Evolutionary conservation across 768 basidiomycete genomes (phyloP).

Genomic region (Boletellus sp.): DNA sequence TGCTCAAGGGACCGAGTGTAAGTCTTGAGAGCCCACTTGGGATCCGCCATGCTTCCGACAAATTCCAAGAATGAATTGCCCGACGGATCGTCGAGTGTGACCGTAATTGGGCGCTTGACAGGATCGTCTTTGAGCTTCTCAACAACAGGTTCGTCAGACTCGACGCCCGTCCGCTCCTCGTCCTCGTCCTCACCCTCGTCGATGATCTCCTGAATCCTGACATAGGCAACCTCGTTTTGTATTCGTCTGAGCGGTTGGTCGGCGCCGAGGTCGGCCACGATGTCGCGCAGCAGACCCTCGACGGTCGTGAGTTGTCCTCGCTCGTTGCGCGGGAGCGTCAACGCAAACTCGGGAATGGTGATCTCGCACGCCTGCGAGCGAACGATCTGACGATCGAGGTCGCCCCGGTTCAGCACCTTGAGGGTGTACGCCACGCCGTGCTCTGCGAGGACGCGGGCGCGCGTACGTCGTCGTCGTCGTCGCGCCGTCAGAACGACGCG

Average conservation of each 20-base stretch:
- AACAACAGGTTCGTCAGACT: conserved; percentile 27
- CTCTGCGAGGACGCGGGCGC: conserved; percentile 56
- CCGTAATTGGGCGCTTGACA: conserved; percentile 70
- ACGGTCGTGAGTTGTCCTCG: conserved; percentile 96
- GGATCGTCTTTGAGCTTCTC: conserved; percentile 38
- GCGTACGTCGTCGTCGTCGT: not conserved
- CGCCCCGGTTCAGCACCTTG: conserved; percentile 64
- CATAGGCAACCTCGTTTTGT: conserved; percentile 68
- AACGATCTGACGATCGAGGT: conserved; percentile 91
- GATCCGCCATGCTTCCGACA: conserved; percentile 78
- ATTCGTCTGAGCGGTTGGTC: conserved; percentile 83
- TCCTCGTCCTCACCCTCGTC: conserved; percentile 54
- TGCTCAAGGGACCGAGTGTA: conserved; percentile 80
- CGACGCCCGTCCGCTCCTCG: conserved; percentile 21
- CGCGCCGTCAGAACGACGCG: not conserved
- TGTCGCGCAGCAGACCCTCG: conserved; percentile 85
- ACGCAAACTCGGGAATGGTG: conserved; percentile 79
- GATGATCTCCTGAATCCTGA: conserved; percentile 74
- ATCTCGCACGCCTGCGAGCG: conserved; percentile 83
- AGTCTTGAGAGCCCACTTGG: conserved; percentile 86
- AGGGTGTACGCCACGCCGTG: conserved; percentile 81
- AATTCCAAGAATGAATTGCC: conserved; percentile 98
- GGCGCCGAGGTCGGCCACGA: conserved; percentile 70
- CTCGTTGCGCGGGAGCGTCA: conserved; percentile 79
- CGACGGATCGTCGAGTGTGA: conserved; percentile 87